phyloP scores from a whole-genome alignment of 805 yeast genomes.

The Starmerella floris region DNA sequence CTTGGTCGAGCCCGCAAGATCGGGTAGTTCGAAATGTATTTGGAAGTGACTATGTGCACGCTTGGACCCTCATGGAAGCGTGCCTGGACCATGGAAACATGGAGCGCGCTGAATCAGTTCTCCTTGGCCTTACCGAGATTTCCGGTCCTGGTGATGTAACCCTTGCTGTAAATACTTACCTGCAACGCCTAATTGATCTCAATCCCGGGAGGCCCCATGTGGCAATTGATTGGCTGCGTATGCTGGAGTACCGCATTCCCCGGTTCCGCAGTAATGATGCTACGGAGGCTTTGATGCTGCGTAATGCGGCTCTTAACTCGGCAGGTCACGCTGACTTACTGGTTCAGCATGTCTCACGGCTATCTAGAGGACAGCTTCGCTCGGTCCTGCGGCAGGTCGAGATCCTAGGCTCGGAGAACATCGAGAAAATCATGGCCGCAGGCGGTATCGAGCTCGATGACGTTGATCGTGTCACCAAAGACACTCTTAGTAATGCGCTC shows the following conservation, averaged over 20 bases:
- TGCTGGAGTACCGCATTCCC: constrained; percentile 26
- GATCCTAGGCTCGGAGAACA: constrained; percentile 37
- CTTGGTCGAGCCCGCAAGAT: constrained; percentile 29
- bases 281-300: constrained; percentile 47
- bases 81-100: constrained; percentile 53
- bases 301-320: constrained; percentile 30
- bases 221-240: constrained; percentile 33
- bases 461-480: constrained; percentile 6
- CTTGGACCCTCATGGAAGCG: constrained; percentile 70
- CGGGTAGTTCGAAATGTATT: constrained; percentile 23
- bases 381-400: constrained; percentile 38
- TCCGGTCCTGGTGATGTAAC: constrained; percentile 37
- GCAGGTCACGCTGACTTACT: constrained; percentile 16
- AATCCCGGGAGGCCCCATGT: constrained; percentile 33
- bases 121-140: constrained; percentile 47
- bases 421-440: constrained; percentile 27
- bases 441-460: constrained; percentile 16
- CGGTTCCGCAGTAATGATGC: constrained; percentile 37
- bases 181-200: constrained; percentile 32
- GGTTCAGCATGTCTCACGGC: constrained; percentile 17
- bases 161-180: constrained; percentile 56
- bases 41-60: constrained; percentile 47
- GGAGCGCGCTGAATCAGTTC: constrained; percentile 55
- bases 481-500: constrained; percentile 1
- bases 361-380: constrained; percentile 18